Evolutionary conservation across 78 protist species (phyloP).

Genomic region (Monocercomonoides exilis): DNA sequence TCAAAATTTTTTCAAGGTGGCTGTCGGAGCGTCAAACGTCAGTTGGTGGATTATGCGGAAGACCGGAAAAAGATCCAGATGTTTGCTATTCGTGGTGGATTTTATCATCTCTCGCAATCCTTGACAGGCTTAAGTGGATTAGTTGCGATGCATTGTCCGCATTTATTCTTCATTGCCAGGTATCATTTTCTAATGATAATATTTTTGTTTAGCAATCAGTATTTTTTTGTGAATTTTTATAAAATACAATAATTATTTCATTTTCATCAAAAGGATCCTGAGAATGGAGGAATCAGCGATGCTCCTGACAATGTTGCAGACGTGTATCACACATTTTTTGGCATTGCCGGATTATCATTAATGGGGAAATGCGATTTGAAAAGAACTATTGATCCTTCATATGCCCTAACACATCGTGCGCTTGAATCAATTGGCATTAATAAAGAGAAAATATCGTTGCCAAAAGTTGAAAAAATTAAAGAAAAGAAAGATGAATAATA

Average conservation of each 20-base stretch:
- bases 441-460: too few species aligned
- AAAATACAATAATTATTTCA: background rate
- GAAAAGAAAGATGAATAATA: too few species aligned
- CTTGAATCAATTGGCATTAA: background rate
- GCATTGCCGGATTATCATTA: constrained; percentile 75
- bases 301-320: constrained; percentile 90
- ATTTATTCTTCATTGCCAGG: constrained; percentile 82
- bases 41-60: constrained; percentile 97
- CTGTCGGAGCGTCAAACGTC: constrained; percentile 88
- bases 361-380: background rate
- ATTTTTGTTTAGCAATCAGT: background rate
- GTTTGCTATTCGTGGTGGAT: constrained; percentile 99
- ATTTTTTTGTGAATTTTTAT: background rate
- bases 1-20: too few species aligned
- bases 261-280: constrained; percentile 55
- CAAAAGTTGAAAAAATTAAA: too few species aligned
- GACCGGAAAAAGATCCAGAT: constrained; percentile 96
- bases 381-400: constrained; percentile 6
- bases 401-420: constrained; percentile 15
- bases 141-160: constrained; percentile 44
- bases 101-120: constrained; percentile 64
- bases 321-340: constrained; percentile 97
- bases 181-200: too few species aligned
- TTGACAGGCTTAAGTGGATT: constrained; percentile 83
- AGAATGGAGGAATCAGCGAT: constrained; percentile 93